phyloP scores from a whole-genome alignment of 2,329 filamentous ascomycete species.

The Fusarium longipes region DNA sequence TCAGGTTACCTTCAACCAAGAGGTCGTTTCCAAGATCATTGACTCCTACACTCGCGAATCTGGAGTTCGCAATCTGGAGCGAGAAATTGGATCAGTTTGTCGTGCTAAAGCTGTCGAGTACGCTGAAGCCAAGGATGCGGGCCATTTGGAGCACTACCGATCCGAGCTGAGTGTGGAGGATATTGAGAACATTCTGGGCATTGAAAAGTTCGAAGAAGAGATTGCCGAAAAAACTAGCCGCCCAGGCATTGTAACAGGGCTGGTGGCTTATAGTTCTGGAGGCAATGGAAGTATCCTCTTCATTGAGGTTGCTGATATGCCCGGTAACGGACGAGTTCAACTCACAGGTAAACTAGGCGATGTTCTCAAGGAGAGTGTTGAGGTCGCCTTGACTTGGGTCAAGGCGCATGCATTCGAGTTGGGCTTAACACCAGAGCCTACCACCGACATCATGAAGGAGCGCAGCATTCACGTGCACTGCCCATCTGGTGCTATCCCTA shows the following conservation, averaged over 20 bases:
- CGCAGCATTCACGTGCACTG: conserved; percentile 96
- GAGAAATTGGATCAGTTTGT: conserved; percentile 94
- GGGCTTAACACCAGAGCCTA: conserved; percentile 81
- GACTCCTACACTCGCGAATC: conserved; percentile 96
- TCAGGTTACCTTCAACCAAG: conserved; percentile 80
- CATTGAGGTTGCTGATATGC: conserved; percentile 98
- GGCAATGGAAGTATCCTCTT: conserved; percentile 97
- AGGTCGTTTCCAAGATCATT: conserved; percentile 94
- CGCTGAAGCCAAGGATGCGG: conserved; percentile 85
- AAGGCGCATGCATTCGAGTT: conserved; percentile 95
- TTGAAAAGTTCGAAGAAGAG: conserved; percentile 94
- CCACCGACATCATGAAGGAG: conserved; percentile 94
- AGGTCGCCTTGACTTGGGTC: conserved; percentile 96
- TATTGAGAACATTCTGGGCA: conserved; percentile 89
- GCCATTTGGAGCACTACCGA: conserved; percentile 75
- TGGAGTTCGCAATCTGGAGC: conserved; percentile 94
- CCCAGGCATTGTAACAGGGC: conserved; percentile 93
- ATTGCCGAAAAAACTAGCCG: conserved; percentile 86
- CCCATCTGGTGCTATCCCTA: conserved; percentile 92
- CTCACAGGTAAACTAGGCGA: conserved; percentile 96
- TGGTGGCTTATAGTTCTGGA: conserved; percentile 93
- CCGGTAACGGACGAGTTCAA: conserved; percentile 89
- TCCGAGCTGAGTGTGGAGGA: conserved; percentile 80
- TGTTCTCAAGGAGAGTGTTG: conserved; percentile 95
- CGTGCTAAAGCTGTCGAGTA: conserved; percentile 95